Percentiles rank a stretch among this genome's conserved stretches.
phyloP scores from a whole-genome alignment of 306 rosid species.

The Datisca glomerata region DNA sequence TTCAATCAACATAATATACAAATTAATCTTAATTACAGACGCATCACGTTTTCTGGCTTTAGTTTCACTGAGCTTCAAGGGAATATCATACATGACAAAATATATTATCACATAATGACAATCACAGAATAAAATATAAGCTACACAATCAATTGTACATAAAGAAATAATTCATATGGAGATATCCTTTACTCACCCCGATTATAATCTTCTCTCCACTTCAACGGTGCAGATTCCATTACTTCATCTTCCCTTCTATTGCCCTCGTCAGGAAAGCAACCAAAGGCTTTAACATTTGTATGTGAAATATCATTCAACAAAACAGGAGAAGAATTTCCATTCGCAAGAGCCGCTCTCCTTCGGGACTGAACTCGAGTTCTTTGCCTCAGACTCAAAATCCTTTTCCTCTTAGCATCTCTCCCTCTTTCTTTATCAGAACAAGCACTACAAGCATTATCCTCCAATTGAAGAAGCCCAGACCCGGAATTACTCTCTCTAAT shows the following conservation, averaged over 20 bases:
- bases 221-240: constrained; percentile 12
- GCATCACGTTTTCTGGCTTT: neutral
- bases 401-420: constrained; percentile 54
- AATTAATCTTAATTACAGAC: neutral
- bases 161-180: neutral
- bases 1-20: neutral
- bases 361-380: constrained; percentile 44
- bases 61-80: neutral
- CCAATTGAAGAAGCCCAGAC: constrained; percentile 30
- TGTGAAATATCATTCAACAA: constrained; percentile 6
- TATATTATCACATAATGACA: neutral
- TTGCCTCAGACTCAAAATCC: constrained; percentile 29
- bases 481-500: constrained; percentile 16
- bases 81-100: neutral
- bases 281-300: constrained; percentile 4
- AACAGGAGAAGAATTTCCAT: constrained; percentile 23
- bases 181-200: constrained; percentile 19
- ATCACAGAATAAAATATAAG: constrained; percentile 11
- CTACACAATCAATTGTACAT: constrained; percentile 1
- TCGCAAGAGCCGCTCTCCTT: constrained; percentile 32
- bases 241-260: constrained; percentile 4
- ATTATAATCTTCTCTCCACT: constrained; percentile 12
- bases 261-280: constrained; percentile 8
- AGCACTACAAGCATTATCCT: constrained; percentile 36
- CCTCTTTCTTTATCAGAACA: constrained; percentile 35